Percentiles rank a stretch among this genome's conserved stretches.
Conservation (phyloP, 2,329 filamentous ascomycete species). For the Dryadomyces quercivorus region DNA sequence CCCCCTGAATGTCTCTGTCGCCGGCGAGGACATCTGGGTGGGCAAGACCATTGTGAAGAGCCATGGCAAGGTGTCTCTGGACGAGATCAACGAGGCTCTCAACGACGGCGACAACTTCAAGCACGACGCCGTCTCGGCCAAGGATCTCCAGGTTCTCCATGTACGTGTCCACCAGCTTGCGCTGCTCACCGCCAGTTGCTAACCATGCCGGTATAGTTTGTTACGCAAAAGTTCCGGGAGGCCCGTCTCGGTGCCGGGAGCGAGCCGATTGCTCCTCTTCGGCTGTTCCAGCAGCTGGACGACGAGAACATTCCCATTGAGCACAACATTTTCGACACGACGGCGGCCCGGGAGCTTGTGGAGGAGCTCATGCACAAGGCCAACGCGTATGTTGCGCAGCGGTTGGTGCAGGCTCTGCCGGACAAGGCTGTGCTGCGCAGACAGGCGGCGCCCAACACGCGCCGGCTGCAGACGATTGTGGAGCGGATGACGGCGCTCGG, state of each 20-base stretch:
- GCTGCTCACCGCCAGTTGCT: conserved; percentile 8
- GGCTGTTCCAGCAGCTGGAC: conserved; percentile 84
- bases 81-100: conserved; percentile 75
- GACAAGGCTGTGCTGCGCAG: conserved; percentile 88
- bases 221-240: conserved; percentile 86
- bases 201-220: conserved; percentile 33
- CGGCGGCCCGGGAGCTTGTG: conserved; percentile 78
- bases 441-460: conserved; percentile 72
- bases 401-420: conserved; percentile 64
- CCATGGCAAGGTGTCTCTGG: conserved; percentile 69
- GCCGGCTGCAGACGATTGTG: conserved; percentile 79
- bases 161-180: conserved; percentile 28
- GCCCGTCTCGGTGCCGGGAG: conserved; percentile 69
- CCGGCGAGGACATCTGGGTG: conserved; percentile 84
- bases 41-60: conserved; percentile 93
- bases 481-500: conserved; percentile 89
- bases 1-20: conserved; percentile 61
- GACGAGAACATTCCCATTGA: conserved; percentile 97
- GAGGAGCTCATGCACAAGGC: conserved; percentile 93
- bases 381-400: conserved; percentile 80
- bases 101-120: conserved; percentile 49
- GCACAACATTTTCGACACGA: conserved; percentile 90
- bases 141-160: conserved; percentile 71
- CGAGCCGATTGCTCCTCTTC: conserved; percentile 70
- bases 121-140: conserved; percentile 52